These are phyloP conservation scores for Colletotrichum phormii DNA, from an alignment of 2,329 filamentous ascomycete genomes.

Conservation along the genomic window DNA sequence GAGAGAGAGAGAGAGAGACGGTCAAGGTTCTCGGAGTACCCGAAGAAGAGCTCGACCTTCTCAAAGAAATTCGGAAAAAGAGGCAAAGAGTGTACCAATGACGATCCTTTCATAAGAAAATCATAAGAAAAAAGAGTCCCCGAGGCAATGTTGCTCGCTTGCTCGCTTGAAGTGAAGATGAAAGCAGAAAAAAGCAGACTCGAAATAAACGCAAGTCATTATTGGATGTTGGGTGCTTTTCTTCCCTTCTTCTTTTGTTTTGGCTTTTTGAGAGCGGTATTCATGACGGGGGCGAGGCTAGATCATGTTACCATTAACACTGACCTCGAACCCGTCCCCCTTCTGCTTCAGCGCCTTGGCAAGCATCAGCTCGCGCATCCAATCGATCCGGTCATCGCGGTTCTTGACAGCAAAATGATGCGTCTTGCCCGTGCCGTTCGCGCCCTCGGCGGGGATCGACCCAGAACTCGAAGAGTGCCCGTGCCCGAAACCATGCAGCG, in stretches of 20 bases:
- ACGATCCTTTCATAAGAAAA: neutral
- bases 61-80: constrained; percentile 36
- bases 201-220: neutral
- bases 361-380: constrained; percentile 95
- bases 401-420: constrained; percentile 93
- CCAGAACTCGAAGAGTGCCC: constrained; percentile 39
- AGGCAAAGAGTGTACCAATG: constrained; percentile 26
- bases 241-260: constrained; percentile 7
- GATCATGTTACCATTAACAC: constrained; percentile 83
- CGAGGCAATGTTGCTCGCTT: constrained; percentile 1
- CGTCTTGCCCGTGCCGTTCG: constrained; percentile 79
- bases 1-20: constrained; percentile 25
- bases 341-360: constrained; percentile 89
- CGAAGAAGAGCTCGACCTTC: neutral
- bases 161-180: constrained; percentile 18
- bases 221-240: constrained; percentile 17
- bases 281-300: constrained; percentile 44
- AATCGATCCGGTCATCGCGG: constrained; percentile 93
- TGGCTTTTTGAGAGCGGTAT: neutral
- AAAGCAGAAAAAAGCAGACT: constrained; percentile 18
- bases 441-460: constrained; percentile 53
- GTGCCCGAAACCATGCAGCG: constrained; percentile 45
- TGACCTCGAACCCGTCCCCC: constrained; percentile 84
- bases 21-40: neutral
- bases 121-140: neutral